These are phyloP conservation scores for Nitzschia sp. DNA, from an alignment of 108 stramenopile genomes.

Conservation along the genomic window DNA sequence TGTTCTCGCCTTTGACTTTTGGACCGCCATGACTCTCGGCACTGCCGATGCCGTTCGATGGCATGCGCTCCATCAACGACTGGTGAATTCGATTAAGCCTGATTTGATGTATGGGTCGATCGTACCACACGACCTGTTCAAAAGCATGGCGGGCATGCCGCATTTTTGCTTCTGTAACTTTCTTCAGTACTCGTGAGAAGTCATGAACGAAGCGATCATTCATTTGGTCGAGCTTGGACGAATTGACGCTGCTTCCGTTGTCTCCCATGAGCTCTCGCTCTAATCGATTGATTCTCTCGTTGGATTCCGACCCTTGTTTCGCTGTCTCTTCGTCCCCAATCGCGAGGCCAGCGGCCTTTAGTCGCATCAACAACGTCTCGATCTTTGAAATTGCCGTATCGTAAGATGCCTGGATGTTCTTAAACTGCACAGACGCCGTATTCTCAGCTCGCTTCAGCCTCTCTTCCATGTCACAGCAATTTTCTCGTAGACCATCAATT, in stretches of 20 bases:
- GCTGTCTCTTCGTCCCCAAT: background rate
- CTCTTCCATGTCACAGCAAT: constrained; percentile 13
- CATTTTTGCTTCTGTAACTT: no score
- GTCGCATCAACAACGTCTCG: background rate
- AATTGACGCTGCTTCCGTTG: no score
- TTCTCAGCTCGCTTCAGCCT: background rate
- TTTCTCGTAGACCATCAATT: background rate
- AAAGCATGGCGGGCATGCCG: no score
- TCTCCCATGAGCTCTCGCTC: background rate
- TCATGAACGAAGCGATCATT: background rate
- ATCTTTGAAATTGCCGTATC: constrained; percentile 2
- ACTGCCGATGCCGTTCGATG: no score
- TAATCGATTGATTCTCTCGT: constrained; percentile 1
- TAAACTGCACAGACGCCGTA: background rate
- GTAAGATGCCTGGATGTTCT: constrained; percentile 7
- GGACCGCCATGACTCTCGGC: no score
- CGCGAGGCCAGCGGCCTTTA: background rate
- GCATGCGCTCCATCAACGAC: no score
- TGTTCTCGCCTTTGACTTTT: no score
- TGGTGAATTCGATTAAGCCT: background rate
- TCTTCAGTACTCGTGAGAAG: no score
- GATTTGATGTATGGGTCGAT: constrained; percentile 2
- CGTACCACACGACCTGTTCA: no score
- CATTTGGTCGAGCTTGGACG: no score
- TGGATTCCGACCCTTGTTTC: background rate